These are phyloP conservation scores for Solanum virginianum DNA, from an alignment of 257 asterid species.

Conservation along the genomic window DNA sequence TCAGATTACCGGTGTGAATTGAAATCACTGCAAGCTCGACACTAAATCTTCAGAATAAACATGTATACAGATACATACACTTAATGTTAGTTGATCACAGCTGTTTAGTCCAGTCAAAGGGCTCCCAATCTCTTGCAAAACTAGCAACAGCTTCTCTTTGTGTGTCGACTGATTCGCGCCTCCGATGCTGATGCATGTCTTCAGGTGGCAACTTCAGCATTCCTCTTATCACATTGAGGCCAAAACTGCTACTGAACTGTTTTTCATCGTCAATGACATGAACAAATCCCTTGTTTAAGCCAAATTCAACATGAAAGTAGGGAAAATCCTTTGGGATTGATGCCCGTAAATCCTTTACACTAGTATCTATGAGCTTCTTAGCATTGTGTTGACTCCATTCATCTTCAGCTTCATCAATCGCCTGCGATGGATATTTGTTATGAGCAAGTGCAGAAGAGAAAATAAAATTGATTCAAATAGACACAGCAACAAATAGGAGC, in stretches of 20 bases:
- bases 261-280: constrained; percentile 91
- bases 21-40: no score
- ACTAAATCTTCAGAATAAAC: no score
- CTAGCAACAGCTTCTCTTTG: constrained; percentile 61
- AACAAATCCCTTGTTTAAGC: constrained; percentile 66
- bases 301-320: constrained; percentile 90
- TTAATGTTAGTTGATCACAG: constrained; percentile 5
- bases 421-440: constrained; percentile 27
- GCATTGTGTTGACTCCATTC: constrained; percentile 99
- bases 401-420: constrained; percentile 94
- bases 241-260: constrained; percentile 67
- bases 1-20: no score
- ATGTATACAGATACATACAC: background rate
- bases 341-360: constrained; percentile 65
- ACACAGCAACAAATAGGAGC: background rate
- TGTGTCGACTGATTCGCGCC: constrained; percentile 49
- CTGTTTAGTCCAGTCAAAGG: constrained; percentile 90
- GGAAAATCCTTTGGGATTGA: constrained; percentile 94
- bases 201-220: constrained; percentile 73
- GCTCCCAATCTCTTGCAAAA: constrained; percentile 59
- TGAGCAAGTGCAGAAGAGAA: background rate
- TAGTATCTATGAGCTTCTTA: constrained; percentile 89
- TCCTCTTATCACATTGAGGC: constrained; percentile 72
- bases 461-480: background rate
- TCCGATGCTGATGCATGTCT: constrained; percentile 77